Evolutionary conservation across 192 early-diverging fungal genomes (phyloP).

Genomic region (Pecoramyces ruminantium): DNA sequence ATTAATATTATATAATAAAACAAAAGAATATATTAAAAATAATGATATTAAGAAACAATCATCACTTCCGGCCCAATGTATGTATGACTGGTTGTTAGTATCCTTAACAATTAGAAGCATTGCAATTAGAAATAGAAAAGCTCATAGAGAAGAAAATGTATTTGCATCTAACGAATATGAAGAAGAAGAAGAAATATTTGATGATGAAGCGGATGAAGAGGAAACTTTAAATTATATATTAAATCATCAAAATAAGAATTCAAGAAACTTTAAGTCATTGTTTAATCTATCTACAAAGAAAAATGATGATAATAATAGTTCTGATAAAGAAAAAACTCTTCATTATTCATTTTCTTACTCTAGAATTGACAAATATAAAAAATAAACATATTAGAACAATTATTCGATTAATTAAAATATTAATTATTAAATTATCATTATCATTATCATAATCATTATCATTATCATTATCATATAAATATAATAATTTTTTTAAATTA

Average conservation of each 20-base stretch:
- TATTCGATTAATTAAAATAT: too few relatives aligned
- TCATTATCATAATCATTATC: too few relatives aligned
- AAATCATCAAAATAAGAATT: background rate
- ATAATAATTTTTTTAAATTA: too few relatives aligned
- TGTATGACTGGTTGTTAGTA: constrained; percentile 34
- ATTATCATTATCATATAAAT: too few relatives aligned
- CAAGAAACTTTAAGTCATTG: background rate
- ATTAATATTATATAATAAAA: too few relatives aligned
- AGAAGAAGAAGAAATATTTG: background rate
- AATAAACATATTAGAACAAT: background rate
- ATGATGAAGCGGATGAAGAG: background rate
- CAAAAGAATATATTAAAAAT: constrained; percentile 15
- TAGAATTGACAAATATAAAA: background rate
- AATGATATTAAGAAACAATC: constrained; percentile 25
- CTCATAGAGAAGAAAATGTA: background rate
- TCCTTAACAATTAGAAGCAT: constrained; percentile 8
- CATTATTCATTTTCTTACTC: background rate
- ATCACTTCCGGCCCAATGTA: constrained; percentile 24
- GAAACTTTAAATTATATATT: background rate
- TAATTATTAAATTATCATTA: too few relatives aligned
- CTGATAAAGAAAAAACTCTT: background rate
- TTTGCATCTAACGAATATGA: background rate
- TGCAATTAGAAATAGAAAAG: background rate
- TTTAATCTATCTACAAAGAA: background rate
- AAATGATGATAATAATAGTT: background rate